Conservation (phyloP, 1,284 basidiomycete genomes). For the Hortiboletus rubellus region DNA sequence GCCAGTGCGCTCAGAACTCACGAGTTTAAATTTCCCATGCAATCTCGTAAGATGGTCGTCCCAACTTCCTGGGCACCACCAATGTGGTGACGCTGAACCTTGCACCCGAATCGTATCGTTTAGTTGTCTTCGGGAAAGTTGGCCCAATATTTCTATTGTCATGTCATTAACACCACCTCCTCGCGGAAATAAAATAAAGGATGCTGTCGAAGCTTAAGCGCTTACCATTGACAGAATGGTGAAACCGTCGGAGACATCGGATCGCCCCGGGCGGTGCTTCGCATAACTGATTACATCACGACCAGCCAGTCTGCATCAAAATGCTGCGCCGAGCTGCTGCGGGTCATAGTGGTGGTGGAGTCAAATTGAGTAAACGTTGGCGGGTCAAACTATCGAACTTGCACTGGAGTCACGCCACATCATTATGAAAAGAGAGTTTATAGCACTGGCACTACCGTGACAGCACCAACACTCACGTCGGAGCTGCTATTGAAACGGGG, state of each 20-base stretch:
- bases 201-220: not conserved
- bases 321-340: not conserved
- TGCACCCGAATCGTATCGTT: not conserved
- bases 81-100: not conserved
- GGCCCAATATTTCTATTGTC: not conserved
- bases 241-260: not conserved
- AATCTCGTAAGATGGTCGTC: not conserved
- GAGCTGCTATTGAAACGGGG: constrained; percentile 4
- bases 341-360: too few species aligned
- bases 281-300: not conserved
- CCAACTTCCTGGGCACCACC: not conserved
- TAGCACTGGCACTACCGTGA: not conserved
- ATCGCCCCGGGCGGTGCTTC: not conserved
- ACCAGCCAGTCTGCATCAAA: not conserved
- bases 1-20: too few species aligned
- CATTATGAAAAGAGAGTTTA: not conserved
- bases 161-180: not conserved
- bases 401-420: not conserved
- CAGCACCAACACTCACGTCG: not conserved
- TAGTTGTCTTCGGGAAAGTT: not conserved
- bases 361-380: too few species aligned
- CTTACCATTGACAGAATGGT: not conserved
- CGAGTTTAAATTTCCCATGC: not conserved
- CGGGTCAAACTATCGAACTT: not conserved
- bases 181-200: not conserved